A percentile compares a stretch with the other conserved stretches of the same genome.
Evolutionary conservation across 2,329 filamentous ascomycete genomes (phyloP).

Genomic region (Fonsecaea pedrosoi): DNA sequence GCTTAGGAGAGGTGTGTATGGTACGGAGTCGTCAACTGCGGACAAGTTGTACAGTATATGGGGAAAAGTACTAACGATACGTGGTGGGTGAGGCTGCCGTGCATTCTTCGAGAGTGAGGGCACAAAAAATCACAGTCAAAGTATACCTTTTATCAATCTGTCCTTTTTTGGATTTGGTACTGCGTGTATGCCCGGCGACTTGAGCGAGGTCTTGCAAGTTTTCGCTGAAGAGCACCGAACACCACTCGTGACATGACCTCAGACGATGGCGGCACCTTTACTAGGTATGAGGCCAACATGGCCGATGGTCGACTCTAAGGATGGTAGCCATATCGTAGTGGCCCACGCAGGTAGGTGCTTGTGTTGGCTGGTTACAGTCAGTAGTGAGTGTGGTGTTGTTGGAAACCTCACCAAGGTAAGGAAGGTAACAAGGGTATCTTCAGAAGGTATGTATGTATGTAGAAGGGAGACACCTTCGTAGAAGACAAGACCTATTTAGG

Average conservation of each 20-base stretch:
- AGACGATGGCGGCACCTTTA: neutral
- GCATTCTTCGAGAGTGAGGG: neutral
- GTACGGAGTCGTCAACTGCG: neutral
- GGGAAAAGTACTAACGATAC: constrained; percentile 1
- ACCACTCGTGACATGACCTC: neutral
- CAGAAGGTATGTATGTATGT: too few relatives aligned
- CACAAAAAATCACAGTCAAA: neutral
- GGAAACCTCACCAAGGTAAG: neutral
- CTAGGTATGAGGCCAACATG: neutral
- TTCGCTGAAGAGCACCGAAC: neutral
- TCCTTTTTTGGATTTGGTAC: neutral
- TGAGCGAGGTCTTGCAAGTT: neutral
- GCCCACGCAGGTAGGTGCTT: neutral
- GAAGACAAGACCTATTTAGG: too few relatives aligned
- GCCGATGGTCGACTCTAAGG: neutral
- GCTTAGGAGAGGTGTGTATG: constrained; percentile 4
- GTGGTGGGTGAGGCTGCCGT: neutral
- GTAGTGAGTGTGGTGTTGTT: neutral
- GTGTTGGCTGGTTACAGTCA: too few relatives aligned
- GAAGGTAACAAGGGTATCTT: too few relatives aligned
- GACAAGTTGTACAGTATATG: constrained; percentile 3
- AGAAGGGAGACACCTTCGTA: too few relatives aligned
- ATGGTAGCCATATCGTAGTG: neutral
- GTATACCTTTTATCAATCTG: constrained; percentile 3
- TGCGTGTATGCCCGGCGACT: neutral